Base-by-base conservation (phyloP, 257 asterid species). In the Lycium barbarum region DNA sequence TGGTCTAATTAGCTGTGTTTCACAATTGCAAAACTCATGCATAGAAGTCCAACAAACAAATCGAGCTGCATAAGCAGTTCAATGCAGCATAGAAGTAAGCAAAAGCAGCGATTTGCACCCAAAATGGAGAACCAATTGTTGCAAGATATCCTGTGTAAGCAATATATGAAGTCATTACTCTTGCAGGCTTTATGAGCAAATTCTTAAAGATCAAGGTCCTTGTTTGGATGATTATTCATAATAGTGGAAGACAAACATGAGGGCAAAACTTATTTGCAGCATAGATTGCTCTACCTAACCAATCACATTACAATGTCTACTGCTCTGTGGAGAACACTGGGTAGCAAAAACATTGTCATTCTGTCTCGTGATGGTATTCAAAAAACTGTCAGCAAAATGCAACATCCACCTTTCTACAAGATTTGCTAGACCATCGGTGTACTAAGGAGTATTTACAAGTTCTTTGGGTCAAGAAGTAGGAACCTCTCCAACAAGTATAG, bases 401-500 rank as follows among this genome's bases (percentile, higher is more conserved):
- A 26, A 14, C 49, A 26, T 33, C 65, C 49, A 35, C 82, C 82
- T 14, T 55, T 26, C 65, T 53, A 22, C 82, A 53, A 53, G 33
- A 78, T 78, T 78, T 35, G 65, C 10, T 6, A 26, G 82, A 53
- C 65, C 47, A 53, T 51, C 5, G 2, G 26, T 78, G 82, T 65
- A 53, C 47, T 4, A 26, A 49, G 81, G 61, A 49, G 65, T 53
- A 33, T 78, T 15, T 14, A 53, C 20, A 53, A 78, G 82, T 14
- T 78, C 9, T 78, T 53, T 15, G 15, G 82, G 45, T 78, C 33
- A 78, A 53, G 49, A 78, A 53, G 33, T 33, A 53, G 49, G 82
- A 78, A 78, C 9, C 49, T 33, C 62, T 51, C 82, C 26, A 78
- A 53, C 65, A 14, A 53, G 33, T 78, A 95, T 94, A 96, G 88